Evolutionary conservation across 2,329 filamentous ascomycete genomes (phyloP), one percentile per base, ranked within the genome.

Genomic region (Teratosphaeria nubilosa): DNA sequence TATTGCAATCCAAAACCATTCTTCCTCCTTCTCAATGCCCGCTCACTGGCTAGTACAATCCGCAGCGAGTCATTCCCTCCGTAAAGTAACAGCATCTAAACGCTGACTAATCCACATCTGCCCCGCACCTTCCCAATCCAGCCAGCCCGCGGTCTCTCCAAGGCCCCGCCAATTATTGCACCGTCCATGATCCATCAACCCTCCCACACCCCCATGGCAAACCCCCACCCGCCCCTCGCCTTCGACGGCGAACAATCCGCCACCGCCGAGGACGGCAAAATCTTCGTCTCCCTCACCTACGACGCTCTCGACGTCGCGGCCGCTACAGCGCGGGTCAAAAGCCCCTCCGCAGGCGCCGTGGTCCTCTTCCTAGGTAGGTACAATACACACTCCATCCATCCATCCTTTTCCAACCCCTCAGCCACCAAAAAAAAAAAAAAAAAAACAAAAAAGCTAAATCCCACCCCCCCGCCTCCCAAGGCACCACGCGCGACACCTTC

Each of bases 321-420:
- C 5, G 76, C 82, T 31, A 86, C 90, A 72, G 77, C 85, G 64
- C 80, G 78, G 53, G 88, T 94, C 24, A 85, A 87, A 63, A 88
- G 82, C 65, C 85, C 86, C 22, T 81, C 84, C 66, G 87, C 88
- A 11, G 88, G 88, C 5, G 88, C 88, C 13, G 86, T 90, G 54
- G 87, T 91, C 10, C 68, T 91, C 34, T 91, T 91, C 70, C 85
- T 86, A 59, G 88, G 87, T 85, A 77, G 60, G 37, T 53, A n/a
- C 30, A 51, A 51, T 45, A 22, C 54, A 27, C 10, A 27, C 16
- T 30, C 50, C 3, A 20, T 22, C 10, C 14, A 53, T 56, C 54
- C 9, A 30, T 1, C 10, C 24, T 5, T 20, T 14, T 30, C 52
- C 3, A 32, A 20, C 5, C 25, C 52, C 10, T 22, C 52, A 30